Conservation (phyloP, 495 filamentous ascomycete genomes). For the Aspergillus cavernicola region DNA sequence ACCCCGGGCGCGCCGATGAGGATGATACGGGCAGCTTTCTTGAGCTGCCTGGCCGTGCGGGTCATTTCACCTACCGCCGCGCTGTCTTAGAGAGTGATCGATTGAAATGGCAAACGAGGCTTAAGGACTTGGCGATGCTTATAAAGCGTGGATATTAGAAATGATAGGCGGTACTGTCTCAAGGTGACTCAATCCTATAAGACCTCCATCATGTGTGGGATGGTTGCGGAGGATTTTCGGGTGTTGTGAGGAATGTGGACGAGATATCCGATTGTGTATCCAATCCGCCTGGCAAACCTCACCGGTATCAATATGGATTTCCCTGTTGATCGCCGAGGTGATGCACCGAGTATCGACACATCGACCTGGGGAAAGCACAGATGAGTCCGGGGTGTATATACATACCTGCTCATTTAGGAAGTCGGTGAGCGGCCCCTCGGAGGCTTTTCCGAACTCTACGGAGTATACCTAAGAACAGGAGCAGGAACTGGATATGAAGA, state of each 20-base stretch:
- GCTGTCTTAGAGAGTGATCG: background rate
- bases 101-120: background rate
- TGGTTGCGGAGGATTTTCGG: background rate
- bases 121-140: background rate
- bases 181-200: background rate
- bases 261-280: background rate
- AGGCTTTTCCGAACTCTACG: conserved; percentile 9
- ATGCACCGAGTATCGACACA: conserved; percentile 3
- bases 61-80: conserved; percentile 17
- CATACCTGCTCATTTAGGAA: conserved; percentile 30
- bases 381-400: conserved; percentile 13
- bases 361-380: conserved; percentile 20
- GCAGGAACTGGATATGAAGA: too few relatives aligned
- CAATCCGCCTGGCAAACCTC: background rate
- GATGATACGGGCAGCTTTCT: conserved; percentile 85
- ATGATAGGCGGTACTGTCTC: background rate
- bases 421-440: conserved; percentile 30
- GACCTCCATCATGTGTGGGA: background rate
- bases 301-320: background rate
- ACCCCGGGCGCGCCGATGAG: conserved; percentile 89
- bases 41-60: conserved; percentile 49
- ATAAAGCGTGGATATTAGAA: background rate
- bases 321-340: conserved; percentile 5
- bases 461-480: too few relatives aligned
- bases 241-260: background rate